Conservation (phyloP, 495 filamentous ascomycete genomes). For the Penicillium alfredii region DNA sequence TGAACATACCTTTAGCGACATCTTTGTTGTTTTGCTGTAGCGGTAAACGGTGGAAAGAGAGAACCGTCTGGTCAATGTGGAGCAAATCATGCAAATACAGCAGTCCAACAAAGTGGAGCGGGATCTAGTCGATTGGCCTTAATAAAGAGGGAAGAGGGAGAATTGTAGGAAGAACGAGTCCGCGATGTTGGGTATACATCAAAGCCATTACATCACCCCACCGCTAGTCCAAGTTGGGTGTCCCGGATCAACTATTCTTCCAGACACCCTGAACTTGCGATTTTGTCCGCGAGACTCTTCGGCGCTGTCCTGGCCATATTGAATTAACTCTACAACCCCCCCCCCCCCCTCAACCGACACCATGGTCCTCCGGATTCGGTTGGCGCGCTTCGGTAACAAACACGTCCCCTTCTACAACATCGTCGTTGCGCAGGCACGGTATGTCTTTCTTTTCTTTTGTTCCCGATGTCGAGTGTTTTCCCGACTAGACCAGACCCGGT, state of each 20-base stretch:
- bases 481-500: too few relatives aligned
- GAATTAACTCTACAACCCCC: too few relatives aligned
- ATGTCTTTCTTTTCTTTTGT: constrained; percentile 23
- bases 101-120: too few relatives aligned
- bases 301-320: too few relatives aligned
- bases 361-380: constrained; percentile 91
- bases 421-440: constrained; percentile 93
- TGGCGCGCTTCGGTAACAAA: constrained; percentile 87
- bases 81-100: constrained; percentile 28
- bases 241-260: constrained; percentile 24
- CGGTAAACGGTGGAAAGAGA: constrained; percentile 13
- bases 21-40: constrained; percentile 30
- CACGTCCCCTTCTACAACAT: constrained; percentile 94
- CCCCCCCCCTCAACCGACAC: constrained; percentile 19
- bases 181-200: too few relatives aligned
- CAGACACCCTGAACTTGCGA: constrained; percentile 26
- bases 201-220: too few relatives aligned
- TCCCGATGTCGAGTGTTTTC: background rate
- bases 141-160: too few relatives aligned
- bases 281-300: too few relatives aligned
- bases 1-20: constrained; percentile 37
- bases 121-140: too few relatives aligned
- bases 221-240: constrained; percentile 26
- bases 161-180: too few relatives aligned
- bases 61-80: constrained; percentile 7